These are phyloP conservation scores for Neurospora pannonica DNA, from an alignment of 495 filamentous ascomycete genomes.

Conservation along the genomic window DNA sequence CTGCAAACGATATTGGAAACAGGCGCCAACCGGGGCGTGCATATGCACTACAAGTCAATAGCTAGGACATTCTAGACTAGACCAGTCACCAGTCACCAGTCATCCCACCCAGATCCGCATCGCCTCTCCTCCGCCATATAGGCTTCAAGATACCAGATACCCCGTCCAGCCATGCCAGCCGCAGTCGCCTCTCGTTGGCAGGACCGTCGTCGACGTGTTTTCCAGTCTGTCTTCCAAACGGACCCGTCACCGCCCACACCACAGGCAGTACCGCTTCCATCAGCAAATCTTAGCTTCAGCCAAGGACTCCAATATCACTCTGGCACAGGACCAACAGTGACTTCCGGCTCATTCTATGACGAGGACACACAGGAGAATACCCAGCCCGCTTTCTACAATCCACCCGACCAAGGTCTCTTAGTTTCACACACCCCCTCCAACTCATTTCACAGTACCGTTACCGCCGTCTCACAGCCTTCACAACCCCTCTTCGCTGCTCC, in stretches of 20 bases:
- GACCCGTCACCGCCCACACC: constrained; percentile 37
- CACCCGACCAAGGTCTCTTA: background rate
- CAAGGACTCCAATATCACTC: background rate
- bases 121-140: background rate
- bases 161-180: constrained; percentile 11
- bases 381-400: background rate
- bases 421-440: constrained; percentile 3
- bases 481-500: constrained; percentile 18
- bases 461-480: constrained; percentile 1
- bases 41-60: background rate
- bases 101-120: background rate
- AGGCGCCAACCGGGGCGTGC: background rate
- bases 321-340: constrained; percentile 3
- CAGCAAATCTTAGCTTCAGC: background rate
- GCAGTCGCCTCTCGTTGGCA: constrained; percentile 28
- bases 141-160: background rate
- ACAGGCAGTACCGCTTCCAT: constrained; percentile 25
- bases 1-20: background rate
- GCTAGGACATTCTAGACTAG: background rate
- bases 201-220: constrained; percentile 31
- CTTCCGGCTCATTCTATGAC: constrained; percentile 6
- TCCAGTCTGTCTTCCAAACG: constrained; percentile 44
- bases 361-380: constrained; percentile 2
- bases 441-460: constrained; percentile 7
- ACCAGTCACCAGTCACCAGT: background rate